phyloP scores from a whole-genome alignment of 257 asterid genomes.

The Primulina tabacum region DNA sequence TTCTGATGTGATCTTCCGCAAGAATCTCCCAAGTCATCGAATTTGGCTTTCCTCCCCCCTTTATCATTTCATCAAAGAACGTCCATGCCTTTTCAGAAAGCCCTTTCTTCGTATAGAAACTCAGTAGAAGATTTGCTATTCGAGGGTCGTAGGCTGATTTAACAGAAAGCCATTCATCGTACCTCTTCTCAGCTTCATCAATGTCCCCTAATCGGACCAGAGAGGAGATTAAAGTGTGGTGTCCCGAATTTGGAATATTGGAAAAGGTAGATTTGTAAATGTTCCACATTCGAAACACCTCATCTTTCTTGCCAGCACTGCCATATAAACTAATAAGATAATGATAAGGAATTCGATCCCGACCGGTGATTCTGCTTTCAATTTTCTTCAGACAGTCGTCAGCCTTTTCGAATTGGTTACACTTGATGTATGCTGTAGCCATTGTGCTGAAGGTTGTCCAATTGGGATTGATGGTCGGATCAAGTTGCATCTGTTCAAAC shows the following conservation, averaged over 20 bases:
- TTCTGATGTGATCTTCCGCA: conserved; percentile 61
- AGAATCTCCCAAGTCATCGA: conserved; percentile 83
- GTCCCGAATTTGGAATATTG: conserved; percentile 61
- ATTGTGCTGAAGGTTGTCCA: conserved; percentile 90
- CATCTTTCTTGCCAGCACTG: conserved; percentile 64
- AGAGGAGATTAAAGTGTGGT: conserved; percentile 66
- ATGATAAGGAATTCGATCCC: conserved; percentile 71
- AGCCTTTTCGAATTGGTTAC: conserved; percentile 56
- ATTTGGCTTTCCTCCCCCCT: conserved; percentile 70
- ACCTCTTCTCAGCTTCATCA: conserved; percentile 69
- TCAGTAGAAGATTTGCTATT: conserved; percentile 66
- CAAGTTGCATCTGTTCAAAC: conserved; percentile 57
- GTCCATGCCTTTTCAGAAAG: conserved; percentile 47
- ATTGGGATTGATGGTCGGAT: conserved; percentile 51
- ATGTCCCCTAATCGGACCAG: conserved; percentile 59
- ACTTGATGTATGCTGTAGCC: conserved; percentile 69
- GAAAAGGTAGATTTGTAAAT: conserved; percentile 57
- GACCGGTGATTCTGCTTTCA: conserved; percentile 61
- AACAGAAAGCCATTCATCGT: conserved; percentile 74
- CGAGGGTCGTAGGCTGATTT: conserved; percentile 63
- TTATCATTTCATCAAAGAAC: conserved; percentile 63
- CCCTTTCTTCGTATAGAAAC: conserved; percentile 59
- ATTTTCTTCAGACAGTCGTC: conserved; percentile 54
- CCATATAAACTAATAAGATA: conserved; percentile 76
- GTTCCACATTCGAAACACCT: conserved; percentile 74